phyloP scores from a whole-genome alignment of 2,329 filamentous ascomycete genomes.

The Chaetothyriales sp. region DNA sequence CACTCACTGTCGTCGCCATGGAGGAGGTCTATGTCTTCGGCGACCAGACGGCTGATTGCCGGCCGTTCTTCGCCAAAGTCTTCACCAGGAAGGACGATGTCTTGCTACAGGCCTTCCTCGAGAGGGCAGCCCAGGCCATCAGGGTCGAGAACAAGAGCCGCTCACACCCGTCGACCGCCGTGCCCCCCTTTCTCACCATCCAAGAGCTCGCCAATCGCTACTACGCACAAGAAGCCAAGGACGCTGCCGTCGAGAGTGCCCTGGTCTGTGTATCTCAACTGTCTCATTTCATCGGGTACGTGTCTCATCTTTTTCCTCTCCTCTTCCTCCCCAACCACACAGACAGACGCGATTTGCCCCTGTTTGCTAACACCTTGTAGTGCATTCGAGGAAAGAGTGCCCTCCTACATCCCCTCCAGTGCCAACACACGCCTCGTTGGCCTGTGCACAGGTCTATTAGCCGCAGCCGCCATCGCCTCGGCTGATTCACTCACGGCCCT shows the following conservation, averaged over 20 bases:
- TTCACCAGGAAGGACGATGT: conserved; percentile 29
- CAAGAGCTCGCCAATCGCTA: conserved; percentile 20
- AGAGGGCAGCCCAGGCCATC: conserved; percentile 28
- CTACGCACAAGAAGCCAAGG: conserved; percentile 16
- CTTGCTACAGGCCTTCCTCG: conserved; percentile 28
- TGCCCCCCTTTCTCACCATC: conserved; percentile 18
- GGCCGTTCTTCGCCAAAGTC: conserved; percentile 27
- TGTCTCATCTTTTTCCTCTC: not conserved
- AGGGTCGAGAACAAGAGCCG: conserved; percentile 25
- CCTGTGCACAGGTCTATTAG: conserved; percentile 29
- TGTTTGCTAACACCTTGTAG: conserved; percentile 18
- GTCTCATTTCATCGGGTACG: conserved; percentile 31
- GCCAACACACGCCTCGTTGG: conserved; percentile 26
- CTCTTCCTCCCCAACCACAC: not conserved
- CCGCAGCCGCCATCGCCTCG: conserved; percentile 27
- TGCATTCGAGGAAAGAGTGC: conserved; percentile 28
- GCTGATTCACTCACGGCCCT: conserved; percentile 28
- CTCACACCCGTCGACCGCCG: conserved; percentile 16
- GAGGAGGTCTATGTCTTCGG: conserved; percentile 31
- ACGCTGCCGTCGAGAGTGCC: conserved; percentile 29
- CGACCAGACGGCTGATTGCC: conserved; percentile 31
- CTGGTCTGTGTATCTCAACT: conserved; percentile 31
- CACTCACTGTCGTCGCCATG: conserved; percentile 12
- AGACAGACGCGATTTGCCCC: not conserved
- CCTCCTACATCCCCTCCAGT: conserved; percentile 25